Conservation (phyloP, 805 yeast genomes). For the Wickerhamiella nectarea region DNA sequence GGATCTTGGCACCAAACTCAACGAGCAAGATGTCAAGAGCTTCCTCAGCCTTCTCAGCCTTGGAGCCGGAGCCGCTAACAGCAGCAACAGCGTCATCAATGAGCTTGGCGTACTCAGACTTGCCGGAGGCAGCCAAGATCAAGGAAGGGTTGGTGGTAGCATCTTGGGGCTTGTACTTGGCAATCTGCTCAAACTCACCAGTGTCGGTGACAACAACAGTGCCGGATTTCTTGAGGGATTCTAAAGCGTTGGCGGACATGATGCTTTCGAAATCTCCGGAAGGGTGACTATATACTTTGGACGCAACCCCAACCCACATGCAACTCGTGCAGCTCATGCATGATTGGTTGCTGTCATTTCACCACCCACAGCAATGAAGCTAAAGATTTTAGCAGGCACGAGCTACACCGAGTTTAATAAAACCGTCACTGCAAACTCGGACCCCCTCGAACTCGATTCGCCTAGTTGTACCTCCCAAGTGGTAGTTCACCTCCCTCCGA, state of each 20-base stretch:
- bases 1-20: constrained; percentile 89
- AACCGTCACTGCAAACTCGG: not conserved
- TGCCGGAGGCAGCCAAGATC: constrained; percentile 89
- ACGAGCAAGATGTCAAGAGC: constrained; percentile 89
- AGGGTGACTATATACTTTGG: not conserved
- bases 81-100: constrained; percentile 83
- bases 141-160: constrained; percentile 98
- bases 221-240: constrained; percentile 86
- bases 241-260: constrained; percentile 51
- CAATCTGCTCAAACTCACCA: constrained; percentile 95
- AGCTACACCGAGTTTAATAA: not conserved
- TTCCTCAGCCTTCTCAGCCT: constrained; percentile 50
- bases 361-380: not conserved
- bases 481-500: constrained; percentile 13
- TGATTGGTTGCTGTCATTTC: not conserved
- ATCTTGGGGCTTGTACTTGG: constrained; percentile 97
- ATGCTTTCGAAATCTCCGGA: not conserved
- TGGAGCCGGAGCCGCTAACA: constrained; percentile 39
- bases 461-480: constrained; percentile 1
- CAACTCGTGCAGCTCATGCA: not conserved
- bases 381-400: not conserved
- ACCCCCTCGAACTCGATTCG: not conserved
- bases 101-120: constrained; percentile 75
- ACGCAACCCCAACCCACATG: not conserved
- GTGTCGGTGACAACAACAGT: constrained; percentile 97